Conservation (phyloP, 176 grass and related monocot species). For the Hordeum marinum region DNA sequence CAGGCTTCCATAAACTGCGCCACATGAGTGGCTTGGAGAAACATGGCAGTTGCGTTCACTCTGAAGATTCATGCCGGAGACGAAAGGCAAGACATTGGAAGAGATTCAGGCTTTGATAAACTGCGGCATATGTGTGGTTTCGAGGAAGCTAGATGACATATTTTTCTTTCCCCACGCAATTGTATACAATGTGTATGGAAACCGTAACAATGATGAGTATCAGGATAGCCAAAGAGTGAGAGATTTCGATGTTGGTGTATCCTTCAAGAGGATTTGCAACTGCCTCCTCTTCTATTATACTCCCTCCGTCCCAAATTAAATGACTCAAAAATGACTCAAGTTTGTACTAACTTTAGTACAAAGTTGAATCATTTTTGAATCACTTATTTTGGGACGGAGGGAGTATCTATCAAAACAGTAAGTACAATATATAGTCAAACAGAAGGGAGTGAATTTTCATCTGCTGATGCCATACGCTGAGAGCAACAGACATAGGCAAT, state of each 20-base stretch:
- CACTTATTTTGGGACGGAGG: too few relatives aligned
- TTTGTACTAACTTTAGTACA: too few relatives aligned
- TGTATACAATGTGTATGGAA: not conserved
- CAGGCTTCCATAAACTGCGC: constrained; percentile 39
- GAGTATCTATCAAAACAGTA: too few relatives aligned
- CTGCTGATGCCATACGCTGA: not conserved
- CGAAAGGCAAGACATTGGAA: constrained; percentile 40
- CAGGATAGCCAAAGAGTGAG: not conserved
- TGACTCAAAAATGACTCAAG: too few relatives aligned
- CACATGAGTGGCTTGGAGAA: not conserved
- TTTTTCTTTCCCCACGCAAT: not conserved
- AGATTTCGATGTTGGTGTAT: not conserved
- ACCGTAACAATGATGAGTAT: not conserved
- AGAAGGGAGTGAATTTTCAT: not conserved
- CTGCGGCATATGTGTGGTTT: too few relatives aligned
- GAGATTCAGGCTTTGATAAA: constrained; percentile 43
- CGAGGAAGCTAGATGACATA: not conserved
- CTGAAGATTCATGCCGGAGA: constrained; percentile 20
- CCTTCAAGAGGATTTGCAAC: not conserved
- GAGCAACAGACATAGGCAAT: not conserved
- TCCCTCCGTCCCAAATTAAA: too few relatives aligned
- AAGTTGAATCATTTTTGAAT: too few relatives aligned
- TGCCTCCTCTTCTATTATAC: not conserved
- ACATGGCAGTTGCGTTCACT: constrained; percentile 17
- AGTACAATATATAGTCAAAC: not conserved